Conservation (phyloP, 2,329 filamentous ascomycete genomes). For the Boeremia lycopersici region DNA sequence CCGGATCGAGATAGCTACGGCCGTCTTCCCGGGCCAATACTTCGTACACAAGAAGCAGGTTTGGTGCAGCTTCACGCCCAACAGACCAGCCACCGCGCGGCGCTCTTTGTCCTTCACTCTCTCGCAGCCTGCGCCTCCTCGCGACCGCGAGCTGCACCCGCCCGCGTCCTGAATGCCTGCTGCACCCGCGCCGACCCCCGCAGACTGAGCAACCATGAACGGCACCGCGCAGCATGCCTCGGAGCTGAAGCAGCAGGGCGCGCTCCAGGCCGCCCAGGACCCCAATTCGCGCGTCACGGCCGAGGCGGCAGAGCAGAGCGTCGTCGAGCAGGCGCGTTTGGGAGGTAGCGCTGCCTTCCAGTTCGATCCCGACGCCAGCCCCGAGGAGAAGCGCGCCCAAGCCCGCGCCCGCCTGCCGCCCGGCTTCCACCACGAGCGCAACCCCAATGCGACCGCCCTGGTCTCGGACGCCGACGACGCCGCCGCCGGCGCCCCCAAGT, state of each 20-base stretch:
- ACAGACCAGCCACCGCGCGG: background rate
- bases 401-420: slow-evolving; percentile 69
- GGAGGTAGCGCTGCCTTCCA: slow-evolving; percentile 80
- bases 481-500: slow-evolving; percentile 56
- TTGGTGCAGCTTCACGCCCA: slow-evolving; percentile 19
- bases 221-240: slow-evolving; percentile 41
- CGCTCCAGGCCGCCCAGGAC: slow-evolving; percentile 76
- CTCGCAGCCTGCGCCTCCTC: background rate
- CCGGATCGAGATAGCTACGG: slow-evolving; percentile 1
- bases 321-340: slow-evolving; percentile 78
- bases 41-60: slow-evolving; percentile 21
- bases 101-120: background rate
- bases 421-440: slow-evolving; percentile 66
- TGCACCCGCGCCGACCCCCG: slow-evolving; percentile 9
- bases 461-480: slow-evolving; percentile 70
- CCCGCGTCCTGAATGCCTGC: slow-evolving; percentile 12
- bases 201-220: slow-evolving; percentile 11
- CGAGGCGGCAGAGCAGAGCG: slow-evolving; percentile 72
- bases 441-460: slow-evolving; percentile 70
- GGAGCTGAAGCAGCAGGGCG: slow-evolving; percentile 83
- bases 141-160: background rate
- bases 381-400: slow-evolving; percentile 83
- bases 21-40: slow-evolving; percentile 9
- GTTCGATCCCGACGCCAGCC: slow-evolving; percentile 84
- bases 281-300: slow-evolving; percentile 70